Conservation (phyloP, 495 filamentous ascomycete species). For the Aspergillus steynii region DNA sequence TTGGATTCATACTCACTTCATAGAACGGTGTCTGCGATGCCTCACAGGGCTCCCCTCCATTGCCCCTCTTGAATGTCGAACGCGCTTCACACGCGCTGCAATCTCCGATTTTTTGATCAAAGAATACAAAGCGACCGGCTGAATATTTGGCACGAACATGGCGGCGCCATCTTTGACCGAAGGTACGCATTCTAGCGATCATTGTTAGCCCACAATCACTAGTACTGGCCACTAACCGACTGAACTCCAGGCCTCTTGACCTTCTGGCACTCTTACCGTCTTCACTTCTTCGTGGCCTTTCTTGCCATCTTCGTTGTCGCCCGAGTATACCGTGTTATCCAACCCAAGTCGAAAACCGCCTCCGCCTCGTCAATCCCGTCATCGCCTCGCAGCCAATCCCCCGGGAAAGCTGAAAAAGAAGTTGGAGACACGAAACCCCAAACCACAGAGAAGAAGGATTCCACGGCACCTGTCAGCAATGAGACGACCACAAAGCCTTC, state of each 20-base stretch:
- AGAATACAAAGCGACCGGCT: not conserved
- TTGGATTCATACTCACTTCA: not conserved
- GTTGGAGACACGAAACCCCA: not conserved
- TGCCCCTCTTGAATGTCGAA: slow-evolving; percentile 8
- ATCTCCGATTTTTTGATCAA: not conserved
- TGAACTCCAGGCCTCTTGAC: slow-evolving; percentile 29
- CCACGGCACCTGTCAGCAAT: slow-evolving; percentile 11
- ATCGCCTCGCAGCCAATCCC: slow-evolving; percentile 35
- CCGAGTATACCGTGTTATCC: slow-evolving; percentile 27
- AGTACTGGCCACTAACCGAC: too few species aligned
- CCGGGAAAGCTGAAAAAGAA: slow-evolving; percentile 25
- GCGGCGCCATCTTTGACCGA: not conserved
- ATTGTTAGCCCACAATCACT: not conserved
- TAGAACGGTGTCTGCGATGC: slow-evolving; percentile 8
- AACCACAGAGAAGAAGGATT: slow-evolving; percentile 10
- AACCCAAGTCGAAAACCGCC: slow-evolving; percentile 28
- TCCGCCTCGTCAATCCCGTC: slow-evolving; percentile 35
- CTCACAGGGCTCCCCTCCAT: slow-evolving; percentile 3
- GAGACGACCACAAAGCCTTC: slow-evolving; percentile 17
- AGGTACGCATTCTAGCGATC: slow-evolving; percentile 4
- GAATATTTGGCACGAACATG: not conserved
- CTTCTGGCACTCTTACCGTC: slow-evolving; percentile 44
- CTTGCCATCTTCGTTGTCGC: slow-evolving; percentile 26
- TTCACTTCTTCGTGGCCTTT: slow-evolving; percentile 35
- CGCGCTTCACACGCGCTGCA: slow-evolving; percentile 1